Conservation (phyloP, 2,329 filamentous ascomycete genomes). For the Aspergillus ruber region DNA sequence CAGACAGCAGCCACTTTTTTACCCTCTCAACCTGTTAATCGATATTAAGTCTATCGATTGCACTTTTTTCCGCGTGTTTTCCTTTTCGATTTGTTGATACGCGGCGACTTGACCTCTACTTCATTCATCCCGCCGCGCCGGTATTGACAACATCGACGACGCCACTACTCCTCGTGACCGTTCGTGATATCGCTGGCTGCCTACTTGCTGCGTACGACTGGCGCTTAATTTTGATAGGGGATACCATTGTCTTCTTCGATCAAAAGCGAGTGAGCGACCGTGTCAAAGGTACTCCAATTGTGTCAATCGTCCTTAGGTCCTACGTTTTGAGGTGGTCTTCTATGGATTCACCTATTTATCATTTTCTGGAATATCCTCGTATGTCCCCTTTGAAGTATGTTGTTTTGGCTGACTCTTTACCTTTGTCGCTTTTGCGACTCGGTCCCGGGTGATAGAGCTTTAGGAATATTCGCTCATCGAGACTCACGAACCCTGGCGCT, state of each 20-base stretch:
- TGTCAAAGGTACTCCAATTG: too few relatives aligned
- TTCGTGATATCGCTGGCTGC: too few relatives aligned
- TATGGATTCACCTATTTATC: neutral
- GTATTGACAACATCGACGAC: too few relatives aligned
- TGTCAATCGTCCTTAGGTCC: neutral
- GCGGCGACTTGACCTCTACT: too few relatives aligned
- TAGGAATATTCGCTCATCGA: neutral
- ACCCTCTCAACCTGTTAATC: neutral
- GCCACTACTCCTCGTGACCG: too few relatives aligned
- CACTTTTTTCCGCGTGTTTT: too few relatives aligned
- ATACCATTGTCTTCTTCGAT: too few relatives aligned
- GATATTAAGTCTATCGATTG: neutral
- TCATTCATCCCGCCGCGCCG: too few relatives aligned
- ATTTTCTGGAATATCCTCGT: neutral
- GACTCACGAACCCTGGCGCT: neutral
- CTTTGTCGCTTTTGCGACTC: constrained; percentile 14
- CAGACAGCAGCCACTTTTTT: neutral
- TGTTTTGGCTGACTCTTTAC: constrained; percentile 13
- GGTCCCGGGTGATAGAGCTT: constrained; percentile 9
- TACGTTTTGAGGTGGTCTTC: neutral
- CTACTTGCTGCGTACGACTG: too few relatives aligned
- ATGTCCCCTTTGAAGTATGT: neutral
- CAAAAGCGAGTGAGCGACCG: too few relatives aligned
- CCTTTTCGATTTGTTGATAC: too few relatives aligned
- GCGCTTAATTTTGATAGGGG: too few relatives aligned